phyloP scores from a whole-genome alignment of 768 basidiomycete species.

The Tylopilus felleus region DNA sequence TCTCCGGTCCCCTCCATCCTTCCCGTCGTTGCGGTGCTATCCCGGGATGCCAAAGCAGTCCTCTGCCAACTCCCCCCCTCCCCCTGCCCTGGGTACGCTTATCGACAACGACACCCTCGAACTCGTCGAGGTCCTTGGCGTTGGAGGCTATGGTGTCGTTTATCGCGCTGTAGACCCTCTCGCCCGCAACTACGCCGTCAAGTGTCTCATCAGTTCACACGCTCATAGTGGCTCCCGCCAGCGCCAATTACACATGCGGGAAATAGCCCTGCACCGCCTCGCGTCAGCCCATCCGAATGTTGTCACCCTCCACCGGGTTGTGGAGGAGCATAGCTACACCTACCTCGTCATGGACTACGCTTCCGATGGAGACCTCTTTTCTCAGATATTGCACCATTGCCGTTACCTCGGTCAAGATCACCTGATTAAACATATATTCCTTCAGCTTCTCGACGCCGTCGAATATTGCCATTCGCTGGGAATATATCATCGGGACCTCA shows the following conservation, averaged over 20 bases:
- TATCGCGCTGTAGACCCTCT: constrained; percentile 75
- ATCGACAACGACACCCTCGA: constrained; percentile 83
- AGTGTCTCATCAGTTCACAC: constrained; percentile 70
- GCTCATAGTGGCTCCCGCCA: constrained; percentile 47
- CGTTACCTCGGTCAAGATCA: constrained; percentile 81
- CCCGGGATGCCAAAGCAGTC: constrained; percentile 33
- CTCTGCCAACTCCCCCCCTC: constrained; percentile 41
- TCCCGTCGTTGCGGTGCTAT: constrained; percentile 15
- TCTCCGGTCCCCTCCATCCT: constrained; percentile 17
- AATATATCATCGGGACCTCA: constrained; percentile 95
- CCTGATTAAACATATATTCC: constrained; percentile 85
- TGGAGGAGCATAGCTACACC: constrained; percentile 77
- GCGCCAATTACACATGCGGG: constrained; percentile 78
- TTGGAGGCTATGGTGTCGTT: constrained; percentile 94
- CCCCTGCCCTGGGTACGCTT: constrained; percentile 62
- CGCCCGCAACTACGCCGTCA: constrained; percentile 75
- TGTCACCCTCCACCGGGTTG: constrained; percentile 83
- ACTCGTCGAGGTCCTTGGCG: constrained; percentile 83
- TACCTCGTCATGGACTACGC: constrained; percentile 96
- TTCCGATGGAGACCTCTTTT: constrained; percentile 86
- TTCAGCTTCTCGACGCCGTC: constrained; percentile 91
- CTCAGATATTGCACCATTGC: constrained; percentile 73
- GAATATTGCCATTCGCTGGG: constrained; percentile 89
- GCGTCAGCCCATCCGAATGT: constrained; percentile 76
- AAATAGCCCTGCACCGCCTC: constrained; percentile 78